Evolutionary conservation across 1,284 basidiomycete genomes (phyloP).

Genomic region (Fomitopsis palustris): DNA sequence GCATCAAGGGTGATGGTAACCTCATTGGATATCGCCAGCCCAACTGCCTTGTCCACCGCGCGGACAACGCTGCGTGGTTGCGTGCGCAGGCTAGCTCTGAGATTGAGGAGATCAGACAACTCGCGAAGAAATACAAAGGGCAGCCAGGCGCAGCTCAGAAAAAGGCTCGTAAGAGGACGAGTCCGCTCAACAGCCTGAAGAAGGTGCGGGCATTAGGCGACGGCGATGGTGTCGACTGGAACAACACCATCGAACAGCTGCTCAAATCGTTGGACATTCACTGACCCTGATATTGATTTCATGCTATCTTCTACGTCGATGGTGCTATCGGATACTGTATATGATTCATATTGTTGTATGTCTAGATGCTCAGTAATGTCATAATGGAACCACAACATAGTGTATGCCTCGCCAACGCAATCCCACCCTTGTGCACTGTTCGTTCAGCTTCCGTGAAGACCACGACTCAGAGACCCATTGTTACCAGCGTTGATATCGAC

Average conservation of each 20-base stretch:
- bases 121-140: slow-evolving; percentile 48
- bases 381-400: not conserved
- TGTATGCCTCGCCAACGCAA: too few relatives aligned
- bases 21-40: slow-evolving; percentile 49
- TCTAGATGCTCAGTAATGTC: not conserved
- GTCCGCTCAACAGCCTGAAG: slow-evolving; percentile 15
- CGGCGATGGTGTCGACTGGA: slow-evolving; percentile 22
- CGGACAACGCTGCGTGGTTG: slow-evolving; percentile 58
- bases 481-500: too few relatives aligned
- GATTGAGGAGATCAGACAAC: slow-evolving; percentile 61
- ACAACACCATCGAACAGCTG: slow-evolving; percentile 20
- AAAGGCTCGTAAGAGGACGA: slow-evolving; percentile 4
- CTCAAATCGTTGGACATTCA: slow-evolving; percentile 14
- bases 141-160: slow-evolving; percentile 27
- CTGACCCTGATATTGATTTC: not conserved
- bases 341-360: not conserved
- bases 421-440: too few relatives aligned
- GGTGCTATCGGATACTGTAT: not conserved
- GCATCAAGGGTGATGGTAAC: slow-evolving; percentile 13
- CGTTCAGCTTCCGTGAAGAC: too few relatives aligned
- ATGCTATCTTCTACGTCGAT: not conserved
- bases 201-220: slow-evolving; percentile 18
- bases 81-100: slow-evolving; percentile 71
- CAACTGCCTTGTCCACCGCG: slow-evolving; percentile 62
- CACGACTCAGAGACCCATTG: too few relatives aligned